Conservation (phyloP, 1,139 yeast genomes). For the Debaryomyces psychrophilus region DNA sequence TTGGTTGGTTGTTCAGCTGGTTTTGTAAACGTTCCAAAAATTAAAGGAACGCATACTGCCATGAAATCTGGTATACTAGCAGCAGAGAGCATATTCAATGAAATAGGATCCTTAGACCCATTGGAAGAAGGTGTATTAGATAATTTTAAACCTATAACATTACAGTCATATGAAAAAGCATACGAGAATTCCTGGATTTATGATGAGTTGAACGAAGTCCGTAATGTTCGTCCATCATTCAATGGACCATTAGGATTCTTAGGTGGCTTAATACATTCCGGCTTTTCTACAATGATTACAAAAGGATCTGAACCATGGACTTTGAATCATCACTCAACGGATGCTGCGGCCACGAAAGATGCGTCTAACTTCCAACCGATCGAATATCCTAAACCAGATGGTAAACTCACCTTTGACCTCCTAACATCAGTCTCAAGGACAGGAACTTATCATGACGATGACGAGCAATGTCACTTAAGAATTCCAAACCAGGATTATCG, state of each 20-base stretch:
- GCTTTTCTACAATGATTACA: conserved; percentile 77
- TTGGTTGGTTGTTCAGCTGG: conserved; percentile 96
- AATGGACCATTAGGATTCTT: conserved; percentile 67
- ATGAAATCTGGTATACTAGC: conserved; percentile 94
- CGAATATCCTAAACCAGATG: conserved; percentile 93
- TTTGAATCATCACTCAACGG: conserved; percentile 68
- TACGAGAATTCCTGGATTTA: conserved; percentile 82
- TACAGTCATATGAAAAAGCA: conserved; percentile 61
- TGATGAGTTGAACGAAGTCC: conserved; percentile 76
- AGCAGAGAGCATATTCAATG: conserved; percentile 78
- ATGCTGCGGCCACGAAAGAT: conserved; percentile 66
- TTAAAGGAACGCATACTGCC: conserved; percentile 98
- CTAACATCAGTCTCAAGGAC: conserved; percentile 92
- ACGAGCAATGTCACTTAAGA: conserved; percentile 85
- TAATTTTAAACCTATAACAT: conserved; percentile 46
- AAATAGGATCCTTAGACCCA: conserved; percentile 49
- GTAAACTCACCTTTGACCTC: conserved; percentile 83
- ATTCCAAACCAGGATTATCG: conserved; percentile 73
- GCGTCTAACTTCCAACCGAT: conserved; percentile 72
- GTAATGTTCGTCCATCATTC: conserved; percentile 93
- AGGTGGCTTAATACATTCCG: conserved; percentile 85
- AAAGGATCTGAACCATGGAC: conserved; percentile 90
- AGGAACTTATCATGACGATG: conserved; percentile 94
- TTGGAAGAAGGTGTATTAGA: conserved; percentile 54
- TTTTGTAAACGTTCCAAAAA: conserved; percentile 93